phyloP scores from a whole-genome alignment of 2,329 filamentous ascomycete genomes.

The Byssochlamys sp. region DNA sequence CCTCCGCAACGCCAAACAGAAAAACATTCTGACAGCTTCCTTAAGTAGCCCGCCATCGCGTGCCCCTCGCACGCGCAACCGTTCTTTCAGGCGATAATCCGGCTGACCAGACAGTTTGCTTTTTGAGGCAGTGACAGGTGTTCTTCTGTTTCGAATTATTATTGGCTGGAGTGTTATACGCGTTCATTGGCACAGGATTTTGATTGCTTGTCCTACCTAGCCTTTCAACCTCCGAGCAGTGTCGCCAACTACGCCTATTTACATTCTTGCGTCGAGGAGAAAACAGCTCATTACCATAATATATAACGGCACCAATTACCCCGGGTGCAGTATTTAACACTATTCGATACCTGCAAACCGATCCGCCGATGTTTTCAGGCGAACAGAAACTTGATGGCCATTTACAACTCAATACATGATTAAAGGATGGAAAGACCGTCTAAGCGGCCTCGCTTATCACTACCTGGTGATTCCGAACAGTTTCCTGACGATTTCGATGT shows the following conservation, averaged over 20 bases:
- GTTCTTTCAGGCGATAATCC: neutral
- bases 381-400: neutral
- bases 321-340: neutral
- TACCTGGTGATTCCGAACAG: conserved; percentile 14
- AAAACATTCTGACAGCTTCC: neutral
- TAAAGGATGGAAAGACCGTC: conserved; percentile 24
- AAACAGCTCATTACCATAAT: neutral
- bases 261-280: neutral
- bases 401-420: neutral
- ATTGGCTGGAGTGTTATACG: neutral
- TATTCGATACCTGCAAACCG: neutral
- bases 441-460: conserved; percentile 52
- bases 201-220: neutral
- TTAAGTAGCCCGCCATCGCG: neutral
- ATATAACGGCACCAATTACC: neutral
- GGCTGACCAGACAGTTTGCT: neutral
- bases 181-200: neutral
- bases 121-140: neutral
- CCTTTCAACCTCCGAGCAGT: neutral
- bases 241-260: neutral
- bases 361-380: neutral
- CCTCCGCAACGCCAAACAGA: neutral
- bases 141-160: neutral
- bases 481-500: conserved; percentile 42
- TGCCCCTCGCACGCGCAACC: neutral